A percentile compares a stretch with the other conserved stretches of the same genome.
Conservation (phyloP, 1,139 yeast genomes). For the Scheffersomyces parashehatae region DNA sequence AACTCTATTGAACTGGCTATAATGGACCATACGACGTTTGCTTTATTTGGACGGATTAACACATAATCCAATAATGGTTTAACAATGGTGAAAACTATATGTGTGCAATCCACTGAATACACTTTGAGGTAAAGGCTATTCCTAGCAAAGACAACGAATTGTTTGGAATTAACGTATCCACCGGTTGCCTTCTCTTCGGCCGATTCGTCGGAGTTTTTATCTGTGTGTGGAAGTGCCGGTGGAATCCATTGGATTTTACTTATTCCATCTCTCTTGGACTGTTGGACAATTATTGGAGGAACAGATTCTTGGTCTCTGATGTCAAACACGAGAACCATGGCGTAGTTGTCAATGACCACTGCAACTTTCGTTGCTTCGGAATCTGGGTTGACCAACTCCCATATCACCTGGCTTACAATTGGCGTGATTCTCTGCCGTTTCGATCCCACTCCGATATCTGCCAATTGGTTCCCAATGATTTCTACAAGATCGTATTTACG, state of each 20-base stretch:
- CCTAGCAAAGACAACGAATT: conserved; percentile 34
- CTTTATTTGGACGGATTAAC: conserved; percentile 17
- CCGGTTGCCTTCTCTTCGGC: conserved; percentile 16
- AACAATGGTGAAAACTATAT: conserved; percentile 30
- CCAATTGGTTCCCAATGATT: not conserved
- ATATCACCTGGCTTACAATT: conserved; percentile 17
- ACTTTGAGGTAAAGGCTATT: conserved; percentile 29
- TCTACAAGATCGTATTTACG: not conserved
- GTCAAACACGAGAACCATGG: conserved; percentile 26
- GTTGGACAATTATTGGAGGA: conserved; percentile 33
- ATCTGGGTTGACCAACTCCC: conserved; percentile 26
- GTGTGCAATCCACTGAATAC: conserved; percentile 42
- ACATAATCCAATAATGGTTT: conserved; percentile 26
- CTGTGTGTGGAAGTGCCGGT: conserved; percentile 12
- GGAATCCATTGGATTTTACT: conserved; percentile 38
- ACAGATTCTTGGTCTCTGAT: conserved; percentile 13
- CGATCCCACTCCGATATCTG: not conserved
- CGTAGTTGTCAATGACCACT: conserved; percentile 20
- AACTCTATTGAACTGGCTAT: conserved; percentile 15
- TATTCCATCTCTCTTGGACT: conserved; percentile 29
- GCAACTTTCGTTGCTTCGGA: conserved; percentile 26
- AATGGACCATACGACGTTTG: conserved; percentile 31
- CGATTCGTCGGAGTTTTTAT: conserved; percentile 1
- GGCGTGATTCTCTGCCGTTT: conserved; percentile 1
- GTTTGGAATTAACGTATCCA: conserved; percentile 35